Percentiles rank a stretch among this genome's conserved stretches.
Conservation (phyloP, 169 alveolate species). For the Cryptosporidium felis region DNA sequence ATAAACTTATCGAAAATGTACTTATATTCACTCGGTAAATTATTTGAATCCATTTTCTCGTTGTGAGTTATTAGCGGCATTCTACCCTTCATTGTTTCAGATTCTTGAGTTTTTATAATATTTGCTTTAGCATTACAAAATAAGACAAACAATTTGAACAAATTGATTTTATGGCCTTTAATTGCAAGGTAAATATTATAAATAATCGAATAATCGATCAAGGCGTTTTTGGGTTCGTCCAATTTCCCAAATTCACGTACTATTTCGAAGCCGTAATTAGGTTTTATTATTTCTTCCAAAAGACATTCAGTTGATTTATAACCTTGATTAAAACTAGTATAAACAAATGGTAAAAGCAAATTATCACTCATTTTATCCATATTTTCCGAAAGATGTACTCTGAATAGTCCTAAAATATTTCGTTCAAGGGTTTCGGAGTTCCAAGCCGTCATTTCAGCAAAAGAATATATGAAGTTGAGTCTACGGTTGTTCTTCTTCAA, state of each 20-base stretch:
- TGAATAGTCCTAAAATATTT: constrained; percentile 1
- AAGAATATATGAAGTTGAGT: too few relatives aligned
- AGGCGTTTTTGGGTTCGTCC: neutral
- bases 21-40: neutral
- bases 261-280: neutral
- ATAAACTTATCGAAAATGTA: neutral
- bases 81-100: neutral
- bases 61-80: neutral
- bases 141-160: neutral
- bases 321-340: neutral
- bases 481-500: neutral
- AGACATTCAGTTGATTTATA: neutral
- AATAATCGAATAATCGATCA: neutral
- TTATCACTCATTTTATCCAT: neutral
- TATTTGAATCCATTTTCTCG: neutral
- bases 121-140: neutral
- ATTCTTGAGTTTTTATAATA: neutral
- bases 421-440: neutral
- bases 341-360: neutral
- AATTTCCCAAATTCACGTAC: neutral
- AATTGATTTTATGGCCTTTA: constrained; percentile 9
- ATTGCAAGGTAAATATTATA: neutral
- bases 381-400: too few relatives aligned
- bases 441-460: too few relatives aligned
- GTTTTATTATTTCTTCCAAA: constrained; percentile 18